A percentile compares a stretch with the other conserved stretches of the same genome.
Conservation (phyloP, 1,139 yeast genomes). For the Candida neerlandica region DNA sequence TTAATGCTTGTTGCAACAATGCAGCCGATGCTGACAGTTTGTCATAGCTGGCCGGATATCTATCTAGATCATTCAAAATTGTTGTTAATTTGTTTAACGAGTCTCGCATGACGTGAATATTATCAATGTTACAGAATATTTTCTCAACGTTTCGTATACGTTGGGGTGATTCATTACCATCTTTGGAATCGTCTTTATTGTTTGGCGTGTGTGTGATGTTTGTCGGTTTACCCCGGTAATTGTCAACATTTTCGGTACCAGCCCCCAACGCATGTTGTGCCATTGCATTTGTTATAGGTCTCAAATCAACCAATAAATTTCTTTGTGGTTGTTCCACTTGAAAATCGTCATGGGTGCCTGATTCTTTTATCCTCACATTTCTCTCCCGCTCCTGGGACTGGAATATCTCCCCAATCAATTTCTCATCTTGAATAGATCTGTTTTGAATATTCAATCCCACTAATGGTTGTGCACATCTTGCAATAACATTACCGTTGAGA, state of each 20-base stretch:
- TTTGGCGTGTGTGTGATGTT: neutral
- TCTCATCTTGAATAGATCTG: conserved; percentile 90
- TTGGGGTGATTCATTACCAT: conserved; percentile 11
- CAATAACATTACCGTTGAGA: conserved; percentile 74
- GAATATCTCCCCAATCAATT: conserved; percentile 73
- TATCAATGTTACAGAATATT: conserved; percentile 87
- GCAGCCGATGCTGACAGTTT: conserved; percentile 24
- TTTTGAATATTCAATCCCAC: conserved; percentile 83
- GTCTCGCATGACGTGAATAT: conserved; percentile 93
- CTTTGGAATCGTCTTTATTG: neutral
- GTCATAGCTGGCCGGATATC: conserved; percentile 31
- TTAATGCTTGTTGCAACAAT: conserved; percentile 46
- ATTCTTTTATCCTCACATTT: conserved; percentile 17
- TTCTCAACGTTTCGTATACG: conserved; percentile 45
- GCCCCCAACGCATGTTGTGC: conserved; percentile 98
- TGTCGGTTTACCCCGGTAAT: conserved; percentile 52
- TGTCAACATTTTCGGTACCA: conserved; percentile 91
- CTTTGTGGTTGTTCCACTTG: conserved; percentile 46
- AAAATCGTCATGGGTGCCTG: conserved; percentile 21
- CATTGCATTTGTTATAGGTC: conserved; percentile 93
- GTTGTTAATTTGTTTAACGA: conserved; percentile 66
- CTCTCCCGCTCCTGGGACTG: conserved; percentile 44
- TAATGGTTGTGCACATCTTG: conserved; percentile 90
- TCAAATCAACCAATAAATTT: conserved; percentile 82
- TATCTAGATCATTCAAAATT: conserved; percentile 70